Evolutionary conservation across 192 early-diverging fungal species (phyloP).

Genomic region (Chytriomyces confervae): DNA sequence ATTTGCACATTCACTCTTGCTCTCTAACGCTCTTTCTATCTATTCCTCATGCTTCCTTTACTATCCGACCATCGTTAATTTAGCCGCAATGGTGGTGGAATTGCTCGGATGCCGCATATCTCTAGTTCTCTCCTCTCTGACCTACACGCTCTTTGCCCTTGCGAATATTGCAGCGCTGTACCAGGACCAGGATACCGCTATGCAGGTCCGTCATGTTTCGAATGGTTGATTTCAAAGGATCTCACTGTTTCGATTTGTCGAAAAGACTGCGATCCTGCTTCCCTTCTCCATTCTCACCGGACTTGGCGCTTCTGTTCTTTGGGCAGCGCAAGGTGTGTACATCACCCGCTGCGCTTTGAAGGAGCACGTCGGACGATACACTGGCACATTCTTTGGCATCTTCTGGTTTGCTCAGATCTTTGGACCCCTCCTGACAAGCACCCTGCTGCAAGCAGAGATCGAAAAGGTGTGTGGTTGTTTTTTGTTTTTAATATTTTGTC

Average conservation of each 20-base stretch:
- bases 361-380: conserved; percentile 29
- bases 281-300: conserved; percentile 29
- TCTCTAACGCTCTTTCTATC: not conserved
- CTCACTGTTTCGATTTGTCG: not conserved
- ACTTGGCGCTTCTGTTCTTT: conserved; percentile 32
- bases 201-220: conserved; percentile 9
- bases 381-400: conserved; percentile 37
- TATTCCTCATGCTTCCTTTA: not conserved
- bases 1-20: not conserved
- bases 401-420: conserved; percentile 32
- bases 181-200: conserved; percentile 3
- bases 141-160: conserved; percentile 21
- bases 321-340: conserved; percentile 39
- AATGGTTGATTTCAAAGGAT: not conserved
- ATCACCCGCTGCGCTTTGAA: conserved; percentile 25
- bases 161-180: conserved; percentile 27
- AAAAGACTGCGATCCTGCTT: conserved; percentile 23
- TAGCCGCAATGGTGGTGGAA: conserved; percentile 34
- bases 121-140: conserved; percentile 28
- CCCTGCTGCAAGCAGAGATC: conserved; percentile 21
- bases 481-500: not conserved
- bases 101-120: conserved; percentile 20
- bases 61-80: not conserved
- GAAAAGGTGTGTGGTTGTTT: conserved; percentile 22
- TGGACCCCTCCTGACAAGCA: conserved; percentile 22